Evolutionary conservation across 192 early-diverging fungal species (phyloP), one percentile per base, ranked within the genome.

Genomic region (Chytriomyces confervae): DNA sequence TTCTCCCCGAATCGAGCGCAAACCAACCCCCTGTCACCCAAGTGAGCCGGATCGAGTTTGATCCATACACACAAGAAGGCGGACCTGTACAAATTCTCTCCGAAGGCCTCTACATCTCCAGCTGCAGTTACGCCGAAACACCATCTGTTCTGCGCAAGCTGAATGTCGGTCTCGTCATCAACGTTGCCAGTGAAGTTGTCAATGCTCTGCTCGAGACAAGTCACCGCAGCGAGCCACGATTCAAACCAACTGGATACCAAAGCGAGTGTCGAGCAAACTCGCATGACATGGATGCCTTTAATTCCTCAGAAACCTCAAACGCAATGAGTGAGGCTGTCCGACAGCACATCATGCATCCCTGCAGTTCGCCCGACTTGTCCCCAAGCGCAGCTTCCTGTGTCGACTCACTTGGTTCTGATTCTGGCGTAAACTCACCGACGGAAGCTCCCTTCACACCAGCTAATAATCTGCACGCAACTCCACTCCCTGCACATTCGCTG

Each of bases 131-230:
- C 16, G 73, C 76, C 45, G 86, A 93, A 46, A 43, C 66, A 75
- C 48, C 81, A 7, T 63, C 64, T 6, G 62, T 83, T 5, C 79
- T 95, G 0, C 71, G 81, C 0, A 61, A 81, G 45, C 82, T 91
- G 13, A 79, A 82, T 20, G 86, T 94, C 75, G 82, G 84, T 3
- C 85, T 72, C 44, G 87, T 95, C 53, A 53, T 95, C 61, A 94
- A 94, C 82, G 92, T 94, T 27, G 94, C 92, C n/a, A 79, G 88
- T 18, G 94, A 95, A 77, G 89, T 95, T n/a, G 66, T 81, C 48
- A 86, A 89, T 66, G 86, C n/a, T 43, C 23, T 72, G 18, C 53
- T 81, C 6, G 75, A 53, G 50, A 16, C 23, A 29, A 7, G 23
- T 7, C 65, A 10, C 10, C 29, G 45, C 51, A 20, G 16, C 53